Base-by-base conservation (phyloP, 805 yeast species). In the Zygosaccharomyces bailii region DNA sequence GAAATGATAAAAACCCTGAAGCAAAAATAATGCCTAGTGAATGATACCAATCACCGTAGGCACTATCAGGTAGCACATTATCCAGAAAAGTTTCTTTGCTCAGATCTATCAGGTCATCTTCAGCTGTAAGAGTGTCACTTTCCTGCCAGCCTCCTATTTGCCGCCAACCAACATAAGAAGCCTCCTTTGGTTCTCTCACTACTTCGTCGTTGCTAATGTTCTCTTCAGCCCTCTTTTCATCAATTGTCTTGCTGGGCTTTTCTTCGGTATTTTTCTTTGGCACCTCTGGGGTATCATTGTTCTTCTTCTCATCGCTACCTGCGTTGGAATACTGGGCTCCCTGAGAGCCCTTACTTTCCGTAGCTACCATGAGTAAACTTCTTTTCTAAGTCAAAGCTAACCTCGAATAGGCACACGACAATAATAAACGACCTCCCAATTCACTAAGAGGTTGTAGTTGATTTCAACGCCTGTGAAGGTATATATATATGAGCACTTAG, bases 11-110 rank as follows among this genome's bases (percentile, higher is more conserved):
- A 10, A 85, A 61, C 0, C 85, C 89, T 5, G 84, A 88, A 17
- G 75, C 62, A 23, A 84, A 71, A 46, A 88, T 69, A 29, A 82
- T 73, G 0, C 78, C 96, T n/a, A 83, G 82, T 42, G 84, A 82
- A 64, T 93, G 98, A 61, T 84, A 93, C 99, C 99, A 93, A 61
- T 93, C 98, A 42, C 99, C 99, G 56, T 85, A 86, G 11, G 79
- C 76, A 29, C 68, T 72, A 21, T 86, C 84, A 5, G 95, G 95
- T 43, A 93, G 68, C 56, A 82, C 77, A 46, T 78, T 74, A 57
- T 89, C 96, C 46, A 90, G 69, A 27, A 85, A 57, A 0, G 97
- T 86, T 16, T 88, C 80, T 18, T 78, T 75, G 18, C 82, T 74
- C 54, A 89, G 69, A 63, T 89, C 96, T 50, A 77, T 73, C 44